These are phyloP conservation scores for Leptographium radiaticola DNA, from an alignment of 2,329 filamentous ascomycete genomes.

Conservation along the genomic window DNA sequence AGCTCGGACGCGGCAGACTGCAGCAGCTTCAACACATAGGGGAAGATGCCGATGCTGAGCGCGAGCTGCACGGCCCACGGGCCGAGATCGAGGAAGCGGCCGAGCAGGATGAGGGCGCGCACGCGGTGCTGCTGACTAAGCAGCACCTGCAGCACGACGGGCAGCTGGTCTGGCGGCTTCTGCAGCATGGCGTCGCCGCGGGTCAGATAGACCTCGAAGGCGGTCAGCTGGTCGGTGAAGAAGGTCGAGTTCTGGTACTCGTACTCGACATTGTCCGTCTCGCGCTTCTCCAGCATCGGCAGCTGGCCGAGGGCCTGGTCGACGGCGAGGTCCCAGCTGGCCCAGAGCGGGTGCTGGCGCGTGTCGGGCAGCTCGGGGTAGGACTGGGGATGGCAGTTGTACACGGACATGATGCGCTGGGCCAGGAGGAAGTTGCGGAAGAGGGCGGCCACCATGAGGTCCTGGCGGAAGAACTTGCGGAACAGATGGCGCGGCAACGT, in stretches of 20 bases:
- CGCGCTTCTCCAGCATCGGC: conserved; percentile 70
- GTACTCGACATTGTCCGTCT: conserved; percentile 60
- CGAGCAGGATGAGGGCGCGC: conserved; percentile 78
- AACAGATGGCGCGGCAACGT: conserved; percentile 81
- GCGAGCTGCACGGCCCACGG: conserved; percentile 98
- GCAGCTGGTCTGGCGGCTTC: conserved; percentile 84
- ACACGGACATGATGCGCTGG: conserved; percentile 90
- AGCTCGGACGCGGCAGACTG: conserved; percentile 90
- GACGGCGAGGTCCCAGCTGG: conserved; percentile 93
- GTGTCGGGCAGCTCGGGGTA: conserved; percentile 88
- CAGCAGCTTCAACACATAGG: conserved; percentile 92
- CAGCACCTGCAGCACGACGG: conserved; percentile 89
- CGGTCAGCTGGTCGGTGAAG: conserved; percentile 92
- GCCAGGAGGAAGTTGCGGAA: conserved; percentile 93
- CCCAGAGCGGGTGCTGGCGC: conserved; percentile 88
- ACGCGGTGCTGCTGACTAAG: conserved; percentile 91
- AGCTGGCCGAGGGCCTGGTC: conserved; percentile 89
- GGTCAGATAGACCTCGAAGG: conserved; percentile 88
- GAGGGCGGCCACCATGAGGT: conserved; percentile 95
- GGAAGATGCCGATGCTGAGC: conserved; percentile 95
- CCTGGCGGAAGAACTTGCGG: conserved; percentile 92
- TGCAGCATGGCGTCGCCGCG: conserved; percentile 70
- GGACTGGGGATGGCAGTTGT: conserved; percentile 89
- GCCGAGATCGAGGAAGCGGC: conserved; percentile 86
- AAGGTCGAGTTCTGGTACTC: conserved; percentile 92